Base-by-base conservation (phyloP, 257 asterid genomes). In the Solanum lycopersicoides region DNA sequence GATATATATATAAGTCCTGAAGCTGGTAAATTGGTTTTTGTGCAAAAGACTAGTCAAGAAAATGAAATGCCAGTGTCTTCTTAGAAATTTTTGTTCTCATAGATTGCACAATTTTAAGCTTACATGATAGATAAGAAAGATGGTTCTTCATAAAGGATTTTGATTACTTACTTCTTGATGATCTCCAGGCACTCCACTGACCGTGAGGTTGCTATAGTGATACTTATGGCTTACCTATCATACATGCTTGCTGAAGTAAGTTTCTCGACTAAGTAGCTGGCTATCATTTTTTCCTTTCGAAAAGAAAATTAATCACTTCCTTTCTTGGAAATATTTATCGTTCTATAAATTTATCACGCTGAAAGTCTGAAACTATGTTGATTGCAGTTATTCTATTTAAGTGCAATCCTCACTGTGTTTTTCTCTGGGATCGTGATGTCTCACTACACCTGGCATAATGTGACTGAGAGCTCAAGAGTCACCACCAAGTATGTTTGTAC, bases 391-490 rank as follows among this genome's bases (percentile, higher is more conserved):
- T 92, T 95, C 83, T 79, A 92, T 89, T 92, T 97, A 87, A 97
- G 99, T 56, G 97, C 98, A 80, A 97, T 97, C 95, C 98, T 97
- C 92, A 97, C 99, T 2, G 99, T 97, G 87, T 97, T 97, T 91
- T 97, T 97, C 95, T 95, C 97, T 79, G 99, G 99, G 86, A 96
- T 97, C 87, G 99, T 96, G 91, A 97, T 97, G 99, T 97, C 99
- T 6, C 99, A 97, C 82, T 97, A 97, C 88, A 97, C 99, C 83
- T 97, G 99, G 99, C 99, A 97, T 92, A 97, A 97, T 91, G 99
- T 97, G 86, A 97, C 99, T 1, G 98, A 96, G 92, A 96, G 96
- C 91, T 97, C 99, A 73, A 94, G 99, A 91, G 90, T 95, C 82
- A 97, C 99, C 82, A 96, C 99, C 88, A 97, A 95, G 99, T 97